Evolutionary conservation across 176 grass and related monocot genomes (phyloP).

Genomic region (Zea luxurians): DNA sequence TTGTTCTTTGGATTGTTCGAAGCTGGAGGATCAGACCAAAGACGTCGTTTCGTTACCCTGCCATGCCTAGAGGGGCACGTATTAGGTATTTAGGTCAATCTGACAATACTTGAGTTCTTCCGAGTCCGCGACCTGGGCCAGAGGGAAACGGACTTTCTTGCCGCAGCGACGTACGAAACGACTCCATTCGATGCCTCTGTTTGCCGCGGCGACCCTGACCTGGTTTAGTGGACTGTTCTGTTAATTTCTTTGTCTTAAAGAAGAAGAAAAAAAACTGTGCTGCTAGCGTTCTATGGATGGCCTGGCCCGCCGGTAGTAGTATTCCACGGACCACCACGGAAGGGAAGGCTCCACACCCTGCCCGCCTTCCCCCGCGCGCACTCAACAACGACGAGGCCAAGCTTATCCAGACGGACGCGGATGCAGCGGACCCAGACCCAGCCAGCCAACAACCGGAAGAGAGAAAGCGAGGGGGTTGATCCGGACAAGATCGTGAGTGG

Average conservation of each 20-base stretch:
- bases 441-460: neutral
- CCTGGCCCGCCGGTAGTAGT: too few species aligned
- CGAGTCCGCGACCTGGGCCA: neutral
- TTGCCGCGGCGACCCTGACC: too few species aligned
- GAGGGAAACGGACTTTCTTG: conserved; percentile 38
- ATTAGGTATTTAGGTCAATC: neutral
- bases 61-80: neutral
- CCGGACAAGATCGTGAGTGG: neutral
- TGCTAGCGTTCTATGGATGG: too few species aligned
- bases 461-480: neutral
- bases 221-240: too few species aligned
- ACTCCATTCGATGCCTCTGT: neutral
- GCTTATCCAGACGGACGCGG: conserved; percentile 27
- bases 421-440: too few species aligned
- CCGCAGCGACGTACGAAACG: neutral
- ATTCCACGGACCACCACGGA: too few species aligned
- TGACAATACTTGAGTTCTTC: neutral
- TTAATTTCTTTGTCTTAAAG: too few species aligned
- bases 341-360: too few species aligned
- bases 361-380: neutral
- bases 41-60: too few species aligned
- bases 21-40: too few species aligned
- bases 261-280: too few species aligned
- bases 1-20: too few species aligned
- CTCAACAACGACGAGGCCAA: neutral